Evolutionary conservation across 257 asterid genomes (phyloP).

Genomic region (Ajuga chamaepitys): DNA sequence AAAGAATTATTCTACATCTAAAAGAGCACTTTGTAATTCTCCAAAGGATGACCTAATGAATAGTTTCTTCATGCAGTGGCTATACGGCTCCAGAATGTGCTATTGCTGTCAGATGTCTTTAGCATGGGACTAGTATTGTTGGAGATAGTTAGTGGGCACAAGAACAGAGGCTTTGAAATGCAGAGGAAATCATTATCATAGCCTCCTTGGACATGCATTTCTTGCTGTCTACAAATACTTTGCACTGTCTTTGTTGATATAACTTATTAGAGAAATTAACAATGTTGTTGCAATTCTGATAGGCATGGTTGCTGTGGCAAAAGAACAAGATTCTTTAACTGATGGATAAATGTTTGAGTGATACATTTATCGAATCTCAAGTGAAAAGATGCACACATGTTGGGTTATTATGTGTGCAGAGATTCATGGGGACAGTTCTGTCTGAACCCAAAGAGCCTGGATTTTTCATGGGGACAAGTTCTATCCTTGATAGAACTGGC

Average conservation of each 20-base stretch:
- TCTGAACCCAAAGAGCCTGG: conserved; percentile 43
- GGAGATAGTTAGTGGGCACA: conserved; percentile 38
- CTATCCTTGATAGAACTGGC: too few relatives aligned
- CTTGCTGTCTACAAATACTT: neutral
- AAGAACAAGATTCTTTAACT: conserved; percentile 19
- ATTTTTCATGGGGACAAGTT: conserved; percentile 8
- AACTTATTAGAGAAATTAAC: neutral
- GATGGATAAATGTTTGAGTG: conserved; percentile 22
- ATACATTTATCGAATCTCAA: conserved; percentile 17
- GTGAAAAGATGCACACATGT: conserved; percentile 42
- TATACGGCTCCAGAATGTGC: conserved; percentile 48
- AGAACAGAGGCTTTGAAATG: conserved; percentile 23
- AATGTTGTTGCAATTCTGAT: neutral
- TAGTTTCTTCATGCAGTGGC: conserved; percentile 25
- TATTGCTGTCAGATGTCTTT: conserved; percentile 30
- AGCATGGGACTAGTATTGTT: conserved; percentile 39
- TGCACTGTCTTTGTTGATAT: neutral
- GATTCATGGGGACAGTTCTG: conserved; percentile 13
- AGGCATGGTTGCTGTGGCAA: conserved; percentile 43
- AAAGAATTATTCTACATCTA: too few relatives aligned
- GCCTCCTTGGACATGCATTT: conserved; percentile 34
- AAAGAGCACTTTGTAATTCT: neutral
- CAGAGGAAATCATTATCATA: conserved; percentile 16
- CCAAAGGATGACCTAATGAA: neutral
- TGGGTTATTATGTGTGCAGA: conserved; percentile 35